These are phyloP conservation scores for Hypomyces rosellus DNA, from an alignment of 2,329 filamentous ascomycete species.

Conservation along the genomic window DNA sequence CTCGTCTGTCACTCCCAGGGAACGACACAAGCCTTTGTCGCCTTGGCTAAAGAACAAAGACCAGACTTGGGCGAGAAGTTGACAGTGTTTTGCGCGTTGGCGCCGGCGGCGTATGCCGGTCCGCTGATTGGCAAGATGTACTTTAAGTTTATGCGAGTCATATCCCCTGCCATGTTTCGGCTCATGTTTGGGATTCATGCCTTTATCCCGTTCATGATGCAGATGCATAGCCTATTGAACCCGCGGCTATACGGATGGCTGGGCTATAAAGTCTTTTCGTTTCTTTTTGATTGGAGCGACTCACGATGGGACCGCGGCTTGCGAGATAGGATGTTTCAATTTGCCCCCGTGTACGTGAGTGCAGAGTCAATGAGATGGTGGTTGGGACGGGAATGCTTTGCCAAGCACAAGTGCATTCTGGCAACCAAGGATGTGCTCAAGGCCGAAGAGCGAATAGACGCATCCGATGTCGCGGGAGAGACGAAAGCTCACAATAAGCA, in stretches of 20 bases:
- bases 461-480: slow-evolving; percentile 10
- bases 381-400: slow-evolving; percentile 81
- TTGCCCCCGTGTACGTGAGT: slow-evolving; percentile 83
- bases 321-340: slow-evolving; percentile 80
- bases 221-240: slow-evolving; percentile 63
- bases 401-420: slow-evolving; percentile 74
- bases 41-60: slow-evolving; percentile 81
- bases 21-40: slow-evolving; percentile 81
- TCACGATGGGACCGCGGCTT: slow-evolving; percentile 75
- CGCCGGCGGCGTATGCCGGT: slow-evolving; percentile 85
- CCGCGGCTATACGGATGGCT: slow-evolving; percentile 68
- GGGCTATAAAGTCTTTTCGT: slow-evolving; percentile 84
- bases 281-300: slow-evolving; percentile 85
- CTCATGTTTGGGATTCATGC: slow-evolving; percentile 85
- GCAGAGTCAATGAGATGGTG: slow-evolving; percentile 93
- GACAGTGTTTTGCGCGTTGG: slow-evolving; percentile 84
- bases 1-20: slow-evolving; percentile 87
- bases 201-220: slow-evolving; percentile 92
- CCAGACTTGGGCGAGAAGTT: slow-evolving; percentile 78
- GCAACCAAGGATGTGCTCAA: slow-evolving; percentile 65
- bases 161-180: slow-evolving; percentile 70
- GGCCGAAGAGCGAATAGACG: slow-evolving; percentile 55
- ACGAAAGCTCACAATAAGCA: slow-evolving; percentile 20
- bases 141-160: slow-evolving; percentile 83
- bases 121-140: slow-evolving; percentile 80